Evolutionary conservation across 345 rosid species (phyloP), one percentile per base, ranked within the genome.

Genomic region (Angophora floribunda): DNA sequence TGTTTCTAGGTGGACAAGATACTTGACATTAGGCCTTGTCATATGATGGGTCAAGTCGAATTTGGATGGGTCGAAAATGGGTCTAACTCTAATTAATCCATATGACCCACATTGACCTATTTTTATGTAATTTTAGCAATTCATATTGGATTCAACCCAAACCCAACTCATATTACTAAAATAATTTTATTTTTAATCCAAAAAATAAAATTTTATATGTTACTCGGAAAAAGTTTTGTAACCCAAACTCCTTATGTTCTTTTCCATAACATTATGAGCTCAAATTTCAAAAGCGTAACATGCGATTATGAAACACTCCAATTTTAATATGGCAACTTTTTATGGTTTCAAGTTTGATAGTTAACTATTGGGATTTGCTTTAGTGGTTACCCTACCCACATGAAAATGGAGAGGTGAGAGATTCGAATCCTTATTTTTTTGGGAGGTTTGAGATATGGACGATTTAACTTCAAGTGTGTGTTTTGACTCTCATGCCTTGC

Each of bases 71-170:
- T 67, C 0, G 0, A 67, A 32, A 32, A 70, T 70, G 13, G 0
- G 21, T 1, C 6, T 1, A 1, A 70, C 13, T 70, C 80, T 32
- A 59, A 70, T 7, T 16, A 24, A 32, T 17, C 4, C 0, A 70
- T 16, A 13, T 12, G 0, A 70, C 16, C 0, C 1, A 0, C 3
- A 32, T 13, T 4, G 0, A 17, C 1, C 24, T 22, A 17, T 16
- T 70, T 67, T 70, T 32, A 70, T 4, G 24, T 32, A 70, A 70
- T 70, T 32, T 70, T 7, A 32, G 6, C 22, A 32, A 9, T 16
- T 6, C 6, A 32, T 32, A 16, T 16, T 1, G 1, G 11, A 0
- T 32, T n/a, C 3, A 13, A 67, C 4, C 6, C 0, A 0, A 14
- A 14, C 7, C 44, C 45, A 32, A 32, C 0, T 0, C 44, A 32